phyloP scores from a whole-genome alignment of 768 basidiomycete genomes.

The Obba rivulosa region DNA sequence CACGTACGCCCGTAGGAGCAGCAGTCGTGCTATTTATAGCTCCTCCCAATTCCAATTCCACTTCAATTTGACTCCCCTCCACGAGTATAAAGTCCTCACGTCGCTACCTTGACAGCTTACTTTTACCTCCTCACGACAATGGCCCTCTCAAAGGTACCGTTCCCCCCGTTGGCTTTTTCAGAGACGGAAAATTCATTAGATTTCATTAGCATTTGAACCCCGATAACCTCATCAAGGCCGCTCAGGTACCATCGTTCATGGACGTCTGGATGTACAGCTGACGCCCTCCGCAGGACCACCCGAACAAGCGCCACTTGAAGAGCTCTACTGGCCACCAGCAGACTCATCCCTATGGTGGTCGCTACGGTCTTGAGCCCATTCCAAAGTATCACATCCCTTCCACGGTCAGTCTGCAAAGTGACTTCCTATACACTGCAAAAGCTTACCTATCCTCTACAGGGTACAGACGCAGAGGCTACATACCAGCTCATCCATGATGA shows the following conservation, averaged over 20 bases:
- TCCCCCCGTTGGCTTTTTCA: not conserved
- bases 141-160: constrained; percentile 55
- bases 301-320: constrained; percentile 30
- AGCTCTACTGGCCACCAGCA: constrained; percentile 29
- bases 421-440: not conserved
- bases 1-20: not conserved
- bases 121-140: constrained; percentile 27
- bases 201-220: constrained; percentile 57
- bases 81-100: no score
- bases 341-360: constrained; percentile 49
- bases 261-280: not conserved
- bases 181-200: not conserved
- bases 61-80: not conserved
- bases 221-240: constrained; percentile 54
- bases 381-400: constrained; percentile 65
- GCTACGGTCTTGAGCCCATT: constrained; percentile 61
- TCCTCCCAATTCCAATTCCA: not conserved
- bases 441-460: constrained; percentile 29
- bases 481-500: constrained; percentile 65
- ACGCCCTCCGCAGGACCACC: constrained; percentile 7
- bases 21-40: constrained; percentile 2
- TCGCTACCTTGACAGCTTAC: not conserved
- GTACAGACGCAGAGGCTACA: constrained; percentile 44
- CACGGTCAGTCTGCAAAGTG: constrained; percentile 30
- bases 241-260: constrained; percentile 36